Conservation (phyloP, 306 rosid species). For the Sindora glabra region DNA sequence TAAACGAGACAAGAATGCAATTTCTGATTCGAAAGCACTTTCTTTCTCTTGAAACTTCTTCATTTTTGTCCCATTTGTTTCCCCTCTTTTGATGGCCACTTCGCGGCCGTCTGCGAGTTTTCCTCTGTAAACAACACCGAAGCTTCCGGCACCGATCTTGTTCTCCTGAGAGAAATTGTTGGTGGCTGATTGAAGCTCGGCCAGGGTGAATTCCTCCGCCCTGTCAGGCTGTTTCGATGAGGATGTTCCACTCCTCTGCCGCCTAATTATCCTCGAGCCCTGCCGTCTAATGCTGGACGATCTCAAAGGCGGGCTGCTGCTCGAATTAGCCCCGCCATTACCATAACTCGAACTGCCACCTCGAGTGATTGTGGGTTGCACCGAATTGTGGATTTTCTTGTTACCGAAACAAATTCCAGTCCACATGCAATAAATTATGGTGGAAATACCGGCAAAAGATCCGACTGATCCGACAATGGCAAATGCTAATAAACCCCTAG, state of each 20-base stretch:
- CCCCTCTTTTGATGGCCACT: constrained; percentile 83
- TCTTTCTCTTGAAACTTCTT: constrained; percentile 86
- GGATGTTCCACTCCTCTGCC: constrained; percentile 92
- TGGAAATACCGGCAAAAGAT: constrained; percentile 63
- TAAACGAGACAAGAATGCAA: constrained; percentile 75
- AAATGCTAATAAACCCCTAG: constrained; percentile 60
- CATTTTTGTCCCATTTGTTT: constrained; percentile 25
- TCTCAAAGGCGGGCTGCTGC: constrained; percentile 49
- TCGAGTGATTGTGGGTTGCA: constrained; percentile 82
- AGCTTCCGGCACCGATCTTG: constrained; percentile 85
- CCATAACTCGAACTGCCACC: constrained; percentile 48
- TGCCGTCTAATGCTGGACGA: constrained; percentile 59
- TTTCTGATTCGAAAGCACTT: constrained; percentile 82
- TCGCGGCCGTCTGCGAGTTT: constrained; percentile 67
- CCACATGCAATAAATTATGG: constrained; percentile 61
- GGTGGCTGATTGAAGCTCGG: constrained; percentile 71
- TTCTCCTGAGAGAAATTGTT: constrained; percentile 49
- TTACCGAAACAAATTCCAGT: constrained; percentile 77
- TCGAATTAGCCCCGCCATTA: constrained; percentile 23
- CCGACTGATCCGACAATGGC: constrained; percentile 82
- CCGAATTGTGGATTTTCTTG: constrained; percentile 83
- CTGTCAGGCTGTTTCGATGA: constrained; percentile 64
- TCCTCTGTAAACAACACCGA: constrained; percentile 77
- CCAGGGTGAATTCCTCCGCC: constrained; percentile 67
- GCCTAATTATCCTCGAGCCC: constrained; percentile 70